These are phyloP conservation scores for Acanthamoeba royreba DNA, from an alignment of 208 protist genomes.

Conservation along the genomic window DNA sequence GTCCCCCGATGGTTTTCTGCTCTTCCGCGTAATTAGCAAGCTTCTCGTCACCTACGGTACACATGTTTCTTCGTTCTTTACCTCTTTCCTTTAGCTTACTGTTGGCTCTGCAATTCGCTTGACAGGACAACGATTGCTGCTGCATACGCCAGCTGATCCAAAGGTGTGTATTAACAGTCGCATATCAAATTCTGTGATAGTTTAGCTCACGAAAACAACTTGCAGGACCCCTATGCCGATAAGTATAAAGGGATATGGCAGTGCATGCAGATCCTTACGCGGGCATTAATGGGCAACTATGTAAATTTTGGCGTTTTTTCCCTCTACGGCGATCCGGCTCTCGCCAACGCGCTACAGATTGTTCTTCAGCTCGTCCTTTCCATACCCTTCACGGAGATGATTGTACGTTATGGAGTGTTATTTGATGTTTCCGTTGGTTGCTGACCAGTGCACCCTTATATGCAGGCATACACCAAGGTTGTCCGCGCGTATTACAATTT, in stretches of 20 bases:
- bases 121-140: neutral
- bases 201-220: no score
- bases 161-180: neutral
- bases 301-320: conserved; percentile 84
- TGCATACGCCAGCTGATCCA: neutral
- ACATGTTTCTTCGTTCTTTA: neutral
- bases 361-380: conserved; percentile 69
- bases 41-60: conserved; percentile 64
- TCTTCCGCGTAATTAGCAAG: conserved; percentile 73
- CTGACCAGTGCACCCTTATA: neutral
- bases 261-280: conserved; percentile 69
- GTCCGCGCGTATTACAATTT: conserved; percentile 62
- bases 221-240: conserved; percentile 58
- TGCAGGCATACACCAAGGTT: conserved; percentile 67
- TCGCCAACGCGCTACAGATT: conserved; percentile 65
- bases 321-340: conserved; percentile 76
- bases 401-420: neutral
- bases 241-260: conserved; percentile 65
- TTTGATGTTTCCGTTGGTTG: neutral
- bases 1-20: conserved; percentile 69
- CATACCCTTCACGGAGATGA: conserved; percentile 59
- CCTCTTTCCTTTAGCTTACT: neutral
- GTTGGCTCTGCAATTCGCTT: neutral
- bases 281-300: conserved; percentile 75
- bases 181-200: neutral